Evolutionary conservation across 257 asterid species (phyloP).

Genomic region (Rehmannia glutinosa): DNA sequence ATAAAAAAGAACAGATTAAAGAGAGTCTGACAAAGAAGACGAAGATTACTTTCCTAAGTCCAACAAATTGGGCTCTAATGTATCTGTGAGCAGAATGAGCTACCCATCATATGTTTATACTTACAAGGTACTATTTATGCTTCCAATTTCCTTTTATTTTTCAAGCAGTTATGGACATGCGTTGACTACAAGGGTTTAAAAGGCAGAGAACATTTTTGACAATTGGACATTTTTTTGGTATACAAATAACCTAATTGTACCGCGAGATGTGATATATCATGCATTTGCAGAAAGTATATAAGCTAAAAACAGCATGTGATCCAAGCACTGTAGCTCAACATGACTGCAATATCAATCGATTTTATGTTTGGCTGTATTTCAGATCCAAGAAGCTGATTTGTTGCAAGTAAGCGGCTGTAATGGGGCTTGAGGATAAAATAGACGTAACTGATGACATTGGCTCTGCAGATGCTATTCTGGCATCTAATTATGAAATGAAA

Average conservation of each 20-base stretch:
- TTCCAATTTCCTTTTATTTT: slow-evolving; percentile 10
- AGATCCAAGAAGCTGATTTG: slow-evolving; percentile 92
- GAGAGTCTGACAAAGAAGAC: slow-evolving; percentile 38
- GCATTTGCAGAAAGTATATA: background rate
- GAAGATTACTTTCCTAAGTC: slow-evolving; percentile 31
- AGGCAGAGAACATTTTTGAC: too few species aligned
- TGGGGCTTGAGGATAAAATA: slow-evolving; percentile 86
- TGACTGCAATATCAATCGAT: background rate
- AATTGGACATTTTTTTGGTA: too few species aligned
- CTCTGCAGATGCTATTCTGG: slow-evolving; percentile 80
- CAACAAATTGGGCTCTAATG: slow-evolving; percentile 36
- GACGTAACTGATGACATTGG: slow-evolving; percentile 76
- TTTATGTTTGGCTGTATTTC: too few species aligned
- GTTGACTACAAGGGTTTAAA: background rate
- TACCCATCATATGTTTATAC: slow-evolving; percentile 55
- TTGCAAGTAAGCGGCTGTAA: slow-evolving; percentile 79
- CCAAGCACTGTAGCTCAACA: background rate
- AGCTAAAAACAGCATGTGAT: background rate
- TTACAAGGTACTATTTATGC: slow-evolving; percentile 51
- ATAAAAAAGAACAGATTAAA: slow-evolving; percentile 16
- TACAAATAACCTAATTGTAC: too few species aligned
- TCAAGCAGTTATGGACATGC: background rate
- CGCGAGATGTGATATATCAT: too few species aligned
- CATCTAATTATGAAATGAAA: slow-evolving; percentile 70
- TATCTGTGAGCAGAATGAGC: slow-evolving; percentile 35